These are phyloP conservation scores for Juncus inflexus DNA, from an alignment of 176 grass and related monocot genomes.

Conservation along the genomic window DNA sequence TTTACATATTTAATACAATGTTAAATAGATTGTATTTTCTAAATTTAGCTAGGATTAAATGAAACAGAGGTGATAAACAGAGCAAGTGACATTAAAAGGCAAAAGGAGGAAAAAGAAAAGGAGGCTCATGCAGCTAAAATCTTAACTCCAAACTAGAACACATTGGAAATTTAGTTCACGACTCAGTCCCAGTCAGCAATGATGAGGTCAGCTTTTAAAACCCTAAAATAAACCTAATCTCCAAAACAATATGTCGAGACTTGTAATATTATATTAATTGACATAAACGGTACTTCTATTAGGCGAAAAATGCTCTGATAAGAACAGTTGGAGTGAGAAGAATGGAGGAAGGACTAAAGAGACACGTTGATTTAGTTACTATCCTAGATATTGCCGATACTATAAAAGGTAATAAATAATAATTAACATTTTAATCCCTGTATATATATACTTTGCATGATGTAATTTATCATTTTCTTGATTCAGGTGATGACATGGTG, in stretches of 20 bases:
- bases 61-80: slow-evolving; percentile 59
- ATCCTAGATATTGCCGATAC: slow-evolving; percentile 67
- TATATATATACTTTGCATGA: no score
- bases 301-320: slow-evolving; percentile 72
- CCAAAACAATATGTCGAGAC: not conserved
- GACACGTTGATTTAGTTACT: slow-evolving; percentile 78
- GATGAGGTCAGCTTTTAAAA: slow-evolving; percentile 41
- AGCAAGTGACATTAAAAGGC: slow-evolving; percentile 72
- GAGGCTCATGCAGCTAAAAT: slow-evolving; percentile 83
- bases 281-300: not conserved
- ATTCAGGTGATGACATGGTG: slow-evolving; percentile 73
- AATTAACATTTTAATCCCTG: no score
- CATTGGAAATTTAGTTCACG: slow-evolving; percentile 83
- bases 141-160: slow-evolving; percentile 48
- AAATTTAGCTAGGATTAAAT: slow-evolving; percentile 47
- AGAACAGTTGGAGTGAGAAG: slow-evolving; percentile 68
- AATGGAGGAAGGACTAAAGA: slow-evolving; percentile 63
- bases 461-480: no score
- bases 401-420: slow-evolving; percentile 61
- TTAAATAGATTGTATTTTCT: slow-evolving; percentile 1
- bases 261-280: not conserved
- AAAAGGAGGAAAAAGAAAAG: slow-evolving; percentile 54
- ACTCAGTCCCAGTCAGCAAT: slow-evolving; percentile 54
- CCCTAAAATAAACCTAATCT: not conserved
- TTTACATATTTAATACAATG: not conserved